A percentile compares a stretch with the other conserved stretches of the same genome.
These are phyloP conservation scores for Botrytis tulipae DNA, from an alignment of 2,329 filamentous ascomycete species.

Conservation along the genomic window DNA sequence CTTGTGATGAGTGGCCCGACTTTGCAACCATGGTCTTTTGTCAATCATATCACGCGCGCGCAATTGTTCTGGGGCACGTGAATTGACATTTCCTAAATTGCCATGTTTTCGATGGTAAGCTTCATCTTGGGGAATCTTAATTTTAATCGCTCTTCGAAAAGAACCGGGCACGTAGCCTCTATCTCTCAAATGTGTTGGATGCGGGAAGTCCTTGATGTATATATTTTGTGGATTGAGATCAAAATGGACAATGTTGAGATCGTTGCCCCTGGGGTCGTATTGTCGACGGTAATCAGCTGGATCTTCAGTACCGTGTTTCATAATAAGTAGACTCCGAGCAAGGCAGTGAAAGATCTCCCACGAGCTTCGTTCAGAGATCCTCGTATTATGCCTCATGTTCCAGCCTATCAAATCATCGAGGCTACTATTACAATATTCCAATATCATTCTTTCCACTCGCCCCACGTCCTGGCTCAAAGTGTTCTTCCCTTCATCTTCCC, in stretches of 20 bases:
- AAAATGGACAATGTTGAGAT: neutral
- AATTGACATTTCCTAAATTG: neutral
- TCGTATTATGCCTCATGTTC: neutral
- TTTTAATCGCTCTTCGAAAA: neutral
- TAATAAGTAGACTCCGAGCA: neutral
- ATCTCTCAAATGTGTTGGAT: neutral
- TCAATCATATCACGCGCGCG: neutral
- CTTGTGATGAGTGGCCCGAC: neutral
- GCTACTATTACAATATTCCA: neutral
- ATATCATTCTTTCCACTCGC: neutral
- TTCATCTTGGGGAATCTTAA: neutral
- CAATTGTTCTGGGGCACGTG: neutral
- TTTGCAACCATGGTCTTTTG: neutral
- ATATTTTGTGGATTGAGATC: neutral
- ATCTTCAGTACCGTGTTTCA: neutral
- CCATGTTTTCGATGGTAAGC: neutral
- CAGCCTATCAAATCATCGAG: neutral
- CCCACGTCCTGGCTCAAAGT: neutral
- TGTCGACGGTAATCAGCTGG: neutral
- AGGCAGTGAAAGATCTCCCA: neutral
- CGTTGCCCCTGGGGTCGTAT: neutral
- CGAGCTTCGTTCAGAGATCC: neutral
- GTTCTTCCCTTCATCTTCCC: neutral
- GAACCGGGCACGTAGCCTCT: neutral
- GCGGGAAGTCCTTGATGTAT: neutral